Evolutionary conservation across 1,139 yeast species (phyloP).

Genomic region (Candida sp.): DNA sequence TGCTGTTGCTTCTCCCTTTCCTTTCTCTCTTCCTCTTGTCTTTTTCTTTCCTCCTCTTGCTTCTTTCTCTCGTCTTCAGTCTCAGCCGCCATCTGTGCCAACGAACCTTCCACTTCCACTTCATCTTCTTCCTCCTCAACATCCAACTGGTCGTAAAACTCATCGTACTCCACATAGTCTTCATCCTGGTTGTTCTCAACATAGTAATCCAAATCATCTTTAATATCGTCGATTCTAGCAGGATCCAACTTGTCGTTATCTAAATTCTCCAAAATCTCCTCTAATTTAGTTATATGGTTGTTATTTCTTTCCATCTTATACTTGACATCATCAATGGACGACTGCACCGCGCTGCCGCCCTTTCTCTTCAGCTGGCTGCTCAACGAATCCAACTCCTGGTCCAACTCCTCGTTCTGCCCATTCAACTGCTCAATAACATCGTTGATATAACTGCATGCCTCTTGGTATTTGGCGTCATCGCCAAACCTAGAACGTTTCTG

Average conservation of each 20-base stretch:
- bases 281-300: constrained; percentile 80
- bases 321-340: constrained; percentile 62
- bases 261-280: constrained; percentile 73
- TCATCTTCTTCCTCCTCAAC: constrained; percentile 57
- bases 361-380: constrained; percentile 52
- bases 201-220: constrained; percentile 92
- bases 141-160: constrained; percentile 87
- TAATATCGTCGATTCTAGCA: constrained; percentile 76
- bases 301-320: constrained; percentile 76
- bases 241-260: constrained; percentile 88
- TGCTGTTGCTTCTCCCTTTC: constrained; percentile 6
- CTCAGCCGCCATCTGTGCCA: constrained; percentile 40
- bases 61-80: constrained; percentile 16
- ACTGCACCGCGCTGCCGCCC: constrained; percentile 41
- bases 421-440: constrained; percentile 82
- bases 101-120: constrained; percentile 19
- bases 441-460: constrained; percentile 73
- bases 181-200: constrained; percentile 96
- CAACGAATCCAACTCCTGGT: constrained; percentile 73
- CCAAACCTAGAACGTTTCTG: constrained; percentile 41
- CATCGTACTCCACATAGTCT: constrained; percentile 97
- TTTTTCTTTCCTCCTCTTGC: constrained; percentile 14
- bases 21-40: constrained; percentile 5
- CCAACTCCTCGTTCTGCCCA: constrained; percentile 80
- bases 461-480: constrained; percentile 79